phyloP scores from a whole-genome alignment of 116 monocot species.

The Posidonia oceanica region DNA sequence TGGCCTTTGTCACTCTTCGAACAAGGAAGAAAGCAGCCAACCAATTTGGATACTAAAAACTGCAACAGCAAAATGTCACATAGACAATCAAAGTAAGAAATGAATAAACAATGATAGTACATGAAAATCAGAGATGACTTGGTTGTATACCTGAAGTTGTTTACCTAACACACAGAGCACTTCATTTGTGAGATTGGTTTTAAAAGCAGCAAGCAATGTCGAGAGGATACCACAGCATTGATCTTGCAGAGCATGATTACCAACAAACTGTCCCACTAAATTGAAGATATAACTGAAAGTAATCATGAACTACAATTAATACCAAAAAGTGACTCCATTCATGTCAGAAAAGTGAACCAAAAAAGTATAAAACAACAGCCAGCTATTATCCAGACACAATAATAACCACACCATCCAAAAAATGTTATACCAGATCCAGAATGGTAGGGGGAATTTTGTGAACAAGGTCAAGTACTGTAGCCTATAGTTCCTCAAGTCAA shows the following conservation, averaged over 20 bases:
- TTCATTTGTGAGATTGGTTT: constrained; percentile 25
- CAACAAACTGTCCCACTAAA: constrained; percentile 57
- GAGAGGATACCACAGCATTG: constrained; percentile 70
- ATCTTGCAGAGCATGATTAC: constrained; percentile 41
- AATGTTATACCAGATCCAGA: no score
- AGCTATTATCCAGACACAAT: no score
- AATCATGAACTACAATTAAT: background rate
- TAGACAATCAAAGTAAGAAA: constrained; percentile 1
- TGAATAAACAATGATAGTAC: background rate
- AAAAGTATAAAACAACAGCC: no score
- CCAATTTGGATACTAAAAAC: constrained; percentile 83
- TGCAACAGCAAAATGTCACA: constrained; percentile 8
- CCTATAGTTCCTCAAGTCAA: no score
- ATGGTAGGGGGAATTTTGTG: no score
- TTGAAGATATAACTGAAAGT: constrained; percentile 68
- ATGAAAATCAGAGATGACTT: background rate
- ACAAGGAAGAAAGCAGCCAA: constrained; percentile 51
- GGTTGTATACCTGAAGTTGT: constrained; percentile 68
- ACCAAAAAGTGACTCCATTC: background rate
- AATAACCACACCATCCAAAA: no score
- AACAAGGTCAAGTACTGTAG: no score
- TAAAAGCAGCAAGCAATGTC: constrained; percentile 40
- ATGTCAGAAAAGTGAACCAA: no score
- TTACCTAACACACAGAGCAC: constrained; percentile 41
- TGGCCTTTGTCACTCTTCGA: constrained; percentile 8